Percentiles rank a stretch among this genome's conserved stretches.
phyloP scores from a whole-genome alignment of 371 early-diverging fungal species.

The Mucor plumbeus region DNA sequence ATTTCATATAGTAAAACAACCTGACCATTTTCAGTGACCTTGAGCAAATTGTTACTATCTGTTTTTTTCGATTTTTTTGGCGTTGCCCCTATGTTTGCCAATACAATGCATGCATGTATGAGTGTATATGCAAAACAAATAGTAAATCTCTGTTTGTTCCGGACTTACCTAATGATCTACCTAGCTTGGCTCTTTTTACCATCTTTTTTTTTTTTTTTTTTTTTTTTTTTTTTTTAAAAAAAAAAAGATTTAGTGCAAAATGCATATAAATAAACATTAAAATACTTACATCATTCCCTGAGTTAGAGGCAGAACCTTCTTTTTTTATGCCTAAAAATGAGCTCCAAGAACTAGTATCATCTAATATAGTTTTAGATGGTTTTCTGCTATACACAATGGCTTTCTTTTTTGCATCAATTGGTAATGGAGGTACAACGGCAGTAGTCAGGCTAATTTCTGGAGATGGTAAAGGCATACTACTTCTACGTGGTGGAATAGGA shows the following conservation, averaged over 20 bases:
- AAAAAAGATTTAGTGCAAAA: background rate
- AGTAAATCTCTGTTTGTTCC: conserved; percentile 1
- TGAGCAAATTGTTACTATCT: conserved; percentile 23
- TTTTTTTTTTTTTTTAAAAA: too few relatives aligned
- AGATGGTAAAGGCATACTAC: conserved; percentile 27
- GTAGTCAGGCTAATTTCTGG: background rate
- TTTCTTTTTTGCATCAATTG: conserved; percentile 5
- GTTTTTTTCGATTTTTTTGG: conserved; percentile 17
- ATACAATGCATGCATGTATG: background rate
- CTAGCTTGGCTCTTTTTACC: conserved; percentile 11
- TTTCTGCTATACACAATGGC: conserved; percentile 4
- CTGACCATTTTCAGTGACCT: conserved; percentile 46
- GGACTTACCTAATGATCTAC: conserved; percentile 21
- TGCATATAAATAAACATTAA: background rate
- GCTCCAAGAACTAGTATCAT: conserved; percentile 17
- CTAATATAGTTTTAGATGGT: background rate
- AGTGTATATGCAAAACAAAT: background rate
- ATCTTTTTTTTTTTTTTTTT: background rate
- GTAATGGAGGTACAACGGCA: background rate
- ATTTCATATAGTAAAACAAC: conserved; percentile 59
- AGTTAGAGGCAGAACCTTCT: background rate
- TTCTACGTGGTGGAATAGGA: conserved; percentile 28
- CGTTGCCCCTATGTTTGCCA: background rate
- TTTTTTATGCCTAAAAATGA: conserved; percentile 15
- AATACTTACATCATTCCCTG: background rate